phyloP scores from a whole-genome alignment of 352 stramenopile genomes.

The Albugo laibachii region DNA sequence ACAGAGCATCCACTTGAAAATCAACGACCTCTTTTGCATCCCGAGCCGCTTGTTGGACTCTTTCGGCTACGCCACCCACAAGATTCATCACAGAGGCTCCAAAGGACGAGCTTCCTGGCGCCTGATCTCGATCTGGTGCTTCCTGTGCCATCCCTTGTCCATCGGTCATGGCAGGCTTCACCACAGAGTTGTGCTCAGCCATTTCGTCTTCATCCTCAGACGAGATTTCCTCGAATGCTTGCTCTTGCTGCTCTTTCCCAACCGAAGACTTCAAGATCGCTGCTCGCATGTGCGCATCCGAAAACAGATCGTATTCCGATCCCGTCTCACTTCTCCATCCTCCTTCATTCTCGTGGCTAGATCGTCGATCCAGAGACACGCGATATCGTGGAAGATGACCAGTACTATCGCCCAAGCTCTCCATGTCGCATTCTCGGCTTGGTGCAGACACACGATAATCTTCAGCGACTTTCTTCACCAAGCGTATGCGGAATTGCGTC shows the following conservation, averaged over 20 bases:
- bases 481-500: constrained; percentile 53
- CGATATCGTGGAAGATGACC: constrained; percentile 12
- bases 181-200: constrained; percentile 12
- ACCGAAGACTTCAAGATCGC: constrained; percentile 44
- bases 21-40: constrained; percentile 57
- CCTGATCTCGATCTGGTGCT: constrained; percentile 3
- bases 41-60: constrained; percentile 50
- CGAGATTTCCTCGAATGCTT: constrained; percentile 21
- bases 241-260: constrained; percentile 21
- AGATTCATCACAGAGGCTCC: constrained; percentile 37
- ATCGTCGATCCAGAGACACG: constrained; percentile 13
- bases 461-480: constrained; percentile 38
- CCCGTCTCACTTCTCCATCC: constrained; percentile 51
- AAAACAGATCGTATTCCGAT: constrained; percentile 59
- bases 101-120: constrained; percentile 26
- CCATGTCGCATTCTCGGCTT: constrained; percentile 26
- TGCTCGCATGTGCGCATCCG: constrained; percentile 56
- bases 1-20: constrained; percentile 46
- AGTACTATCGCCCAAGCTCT: constrained; percentile 12
- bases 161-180: constrained; percentile 9
- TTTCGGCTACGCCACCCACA: constrained; percentile 39
- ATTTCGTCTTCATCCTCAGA: constrained; percentile 18
- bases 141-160: background rate
- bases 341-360: constrained; percentile 17
- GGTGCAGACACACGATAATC: constrained; percentile 45